Base-by-base conservation (phyloP, 1,284 basidiomycete species). In the Chalciporus piperatoides region DNA sequence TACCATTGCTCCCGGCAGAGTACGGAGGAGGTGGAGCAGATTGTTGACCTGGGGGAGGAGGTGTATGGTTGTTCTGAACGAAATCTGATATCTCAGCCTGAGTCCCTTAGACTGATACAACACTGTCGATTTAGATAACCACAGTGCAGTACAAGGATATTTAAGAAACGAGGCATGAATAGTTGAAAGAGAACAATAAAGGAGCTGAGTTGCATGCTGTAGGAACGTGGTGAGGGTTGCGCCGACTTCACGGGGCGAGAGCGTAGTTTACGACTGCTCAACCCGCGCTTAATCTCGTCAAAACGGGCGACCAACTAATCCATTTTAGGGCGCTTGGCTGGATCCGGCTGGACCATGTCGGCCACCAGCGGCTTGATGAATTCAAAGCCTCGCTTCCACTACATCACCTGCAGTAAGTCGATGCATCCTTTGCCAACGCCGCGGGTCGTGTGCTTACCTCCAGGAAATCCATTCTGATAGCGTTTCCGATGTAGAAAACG, bases 31-130 rank as follows among this genome's bases (percentile, higher is more conserved):
- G 78, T 41, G 73, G 72, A 40, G 73, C 69, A 2, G 70, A 55
- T 53, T 78, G 75, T 56, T 78, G 58, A 70, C 65, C 72, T 66
- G 64, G 75, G 14, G 73, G 74, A 19, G 73, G 77, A 30, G 62
- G 76, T n/a, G n/a, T n/a, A n/a, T n/a, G n/a, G n/a, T n/a, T n/a
- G n/a, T n/a, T n/a, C n/a, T n/a, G n/a, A n/a, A n/a, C n/a, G n/a
- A n/a, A n/a, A n/a, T n/a, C n/a, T n/a, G n/a, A n/a, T n/a, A n/a
- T n/a, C n/a, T n/a, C n/a, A n/a, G n/a, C n/a, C n/a, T n/a, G n/a
- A n/a, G n/a, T n/a, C n/a, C n/a, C n/a, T n/a, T n/a, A n/a, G n/a
- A n/a, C n/a, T n/a, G n/a, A n/a, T n/a, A n/a, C n/a, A n/a, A n/a
- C n/a, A n/a, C n/a, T n/a, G n/a, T n/a, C n/a, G n/a, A n/a, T n/a